Percentiles rank a stretch among this genome's conserved stretches.
These are phyloP conservation scores for Circinella minor DNA, from an alignment of 371 early-diverging fungal species.

Conservation along the genomic window DNA sequence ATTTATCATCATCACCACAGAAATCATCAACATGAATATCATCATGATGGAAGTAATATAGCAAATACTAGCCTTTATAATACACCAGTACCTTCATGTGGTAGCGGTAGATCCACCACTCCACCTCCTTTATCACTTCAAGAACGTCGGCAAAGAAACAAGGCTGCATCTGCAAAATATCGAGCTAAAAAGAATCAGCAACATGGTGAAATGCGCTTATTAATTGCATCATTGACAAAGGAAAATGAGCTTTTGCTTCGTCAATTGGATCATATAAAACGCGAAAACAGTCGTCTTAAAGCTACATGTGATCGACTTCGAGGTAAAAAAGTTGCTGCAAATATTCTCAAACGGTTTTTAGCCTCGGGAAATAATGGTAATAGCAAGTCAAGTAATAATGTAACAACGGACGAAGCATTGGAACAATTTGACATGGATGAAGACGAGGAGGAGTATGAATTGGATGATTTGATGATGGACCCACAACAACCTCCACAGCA, in stretches of 20 bases:
- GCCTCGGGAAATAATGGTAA: not conserved
- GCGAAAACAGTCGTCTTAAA: slow-evolving; percentile 55
- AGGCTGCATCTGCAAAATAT: slow-evolving; percentile 69
- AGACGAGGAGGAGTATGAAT: slow-evolving; percentile 17
- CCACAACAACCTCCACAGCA: not conserved
- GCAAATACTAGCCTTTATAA: not conserved
- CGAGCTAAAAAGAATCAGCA: slow-evolving; percentile 67
- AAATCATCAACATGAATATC: not conserved
- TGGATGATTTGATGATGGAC: slow-evolving; percentile 3
- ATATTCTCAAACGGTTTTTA: slow-evolving; percentile 54
- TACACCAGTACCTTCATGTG: not conserved
- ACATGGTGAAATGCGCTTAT: slow-evolving; percentile 59
- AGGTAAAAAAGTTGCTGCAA: slow-evolving; percentile 60
- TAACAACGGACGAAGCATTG: slow-evolving; percentile 5
- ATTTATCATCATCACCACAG: slow-evolving; percentile 12
- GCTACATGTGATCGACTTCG: slow-evolving; percentile 54
- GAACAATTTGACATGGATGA: slow-evolving; percentile 8
- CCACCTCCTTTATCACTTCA: slow-evolving; percentile 48
- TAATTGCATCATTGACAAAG: slow-evolving; percentile 49
- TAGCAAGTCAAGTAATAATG: not conserved
- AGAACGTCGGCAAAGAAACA: slow-evolving; percentile 64
- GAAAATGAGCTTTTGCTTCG: slow-evolving; percentile 54
- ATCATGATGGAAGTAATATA: not conserved
- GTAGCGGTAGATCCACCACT: not conserved
- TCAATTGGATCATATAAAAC: slow-evolving; percentile 52